phyloP scores from a whole-genome alignment of 129 eudicot species.

The Silybum marianum region DNA sequence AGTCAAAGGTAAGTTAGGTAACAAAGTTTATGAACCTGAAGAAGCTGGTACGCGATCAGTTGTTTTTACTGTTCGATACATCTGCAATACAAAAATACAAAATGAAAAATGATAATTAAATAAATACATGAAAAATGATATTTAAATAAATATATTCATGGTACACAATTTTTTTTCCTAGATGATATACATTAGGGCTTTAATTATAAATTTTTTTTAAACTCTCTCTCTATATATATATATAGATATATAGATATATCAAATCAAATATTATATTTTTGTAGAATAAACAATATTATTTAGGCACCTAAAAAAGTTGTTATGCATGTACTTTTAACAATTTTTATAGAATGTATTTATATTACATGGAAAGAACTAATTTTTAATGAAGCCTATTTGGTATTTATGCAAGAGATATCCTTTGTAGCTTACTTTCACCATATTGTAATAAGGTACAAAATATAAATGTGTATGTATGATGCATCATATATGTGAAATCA shows the following conservation, averaged over 20 bases:
- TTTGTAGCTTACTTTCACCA: conserved; percentile 11
- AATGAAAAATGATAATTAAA: background rate
- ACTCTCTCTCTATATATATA: no score
- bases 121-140: no score
- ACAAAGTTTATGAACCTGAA: conserved; percentile 57
- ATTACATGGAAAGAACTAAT: background rate
- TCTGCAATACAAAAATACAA: conserved; percentile 47
- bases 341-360: background rate
- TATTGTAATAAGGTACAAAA: background rate
- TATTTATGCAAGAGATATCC: background rate
- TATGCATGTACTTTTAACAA: background rate
- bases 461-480: conserved; percentile 21
- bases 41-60: conserved; percentile 91
- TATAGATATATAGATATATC: no score
- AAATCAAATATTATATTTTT: no score
- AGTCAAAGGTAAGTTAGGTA: conserved; percentile 3
- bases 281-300: background rate
- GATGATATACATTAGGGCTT: no score
- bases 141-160: no score
- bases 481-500: conserved; percentile 32
- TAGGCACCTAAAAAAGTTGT: background rate
- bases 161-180: no score
- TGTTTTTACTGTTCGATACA: conserved; percentile 93
- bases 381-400: conserved; percentile 9
- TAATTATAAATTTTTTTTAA: no score